These are phyloP conservation scores for Malania oleifera DNA, from an alignment of 164 flowering plant genomes.

Conservation along the genomic window DNA sequence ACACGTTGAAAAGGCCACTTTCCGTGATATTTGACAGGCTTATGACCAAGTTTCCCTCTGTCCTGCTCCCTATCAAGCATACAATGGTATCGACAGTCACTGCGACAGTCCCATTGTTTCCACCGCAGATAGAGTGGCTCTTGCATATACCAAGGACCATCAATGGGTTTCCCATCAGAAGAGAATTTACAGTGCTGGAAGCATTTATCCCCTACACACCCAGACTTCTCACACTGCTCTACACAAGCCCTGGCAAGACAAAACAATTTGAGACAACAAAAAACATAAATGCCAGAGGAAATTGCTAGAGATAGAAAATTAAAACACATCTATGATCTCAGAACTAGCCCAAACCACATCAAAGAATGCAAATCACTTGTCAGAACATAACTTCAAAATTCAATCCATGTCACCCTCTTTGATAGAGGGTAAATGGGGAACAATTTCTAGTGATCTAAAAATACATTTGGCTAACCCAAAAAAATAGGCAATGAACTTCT, in stretches of 20 bases:
- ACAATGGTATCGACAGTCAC: slow-evolving; percentile 80
- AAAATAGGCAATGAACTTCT: too few species aligned
- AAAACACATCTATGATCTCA: too few species aligned
- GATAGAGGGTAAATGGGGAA: too few species aligned
- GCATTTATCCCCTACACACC: slow-evolving; percentile 71
- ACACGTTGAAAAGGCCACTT: slow-evolving; percentile 88
- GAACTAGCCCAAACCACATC: too few species aligned
- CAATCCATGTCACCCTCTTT: too few species aligned
- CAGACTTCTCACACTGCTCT: slow-evolving; percentile 69
- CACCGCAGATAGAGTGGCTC: slow-evolving; percentile 76
- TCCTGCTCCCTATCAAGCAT: slow-evolving; percentile 74
- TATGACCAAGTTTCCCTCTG: slow-evolving; percentile 47
- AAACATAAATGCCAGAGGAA: neutral
- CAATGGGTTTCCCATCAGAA: slow-evolving; percentile 55
- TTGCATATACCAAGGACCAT: slow-evolving; percentile 81
- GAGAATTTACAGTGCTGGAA: slow-evolving; percentile 73
- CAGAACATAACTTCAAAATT: too few species aligned
- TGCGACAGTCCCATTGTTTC: slow-evolving; percentile 91
- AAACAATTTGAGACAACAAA: slow-evolving; percentile 4
- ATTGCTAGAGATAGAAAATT: neutral
- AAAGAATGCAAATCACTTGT: too few species aligned
- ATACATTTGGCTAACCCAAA: too few species aligned
- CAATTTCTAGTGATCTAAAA: too few species aligned
- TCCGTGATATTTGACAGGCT: slow-evolving; percentile 82
- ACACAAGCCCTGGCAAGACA: slow-evolving; percentile 55